Evolutionary conservation across 1,284 basidiomycete genomes (phyloP).

Genomic region (Ustilago crameri): DNA sequence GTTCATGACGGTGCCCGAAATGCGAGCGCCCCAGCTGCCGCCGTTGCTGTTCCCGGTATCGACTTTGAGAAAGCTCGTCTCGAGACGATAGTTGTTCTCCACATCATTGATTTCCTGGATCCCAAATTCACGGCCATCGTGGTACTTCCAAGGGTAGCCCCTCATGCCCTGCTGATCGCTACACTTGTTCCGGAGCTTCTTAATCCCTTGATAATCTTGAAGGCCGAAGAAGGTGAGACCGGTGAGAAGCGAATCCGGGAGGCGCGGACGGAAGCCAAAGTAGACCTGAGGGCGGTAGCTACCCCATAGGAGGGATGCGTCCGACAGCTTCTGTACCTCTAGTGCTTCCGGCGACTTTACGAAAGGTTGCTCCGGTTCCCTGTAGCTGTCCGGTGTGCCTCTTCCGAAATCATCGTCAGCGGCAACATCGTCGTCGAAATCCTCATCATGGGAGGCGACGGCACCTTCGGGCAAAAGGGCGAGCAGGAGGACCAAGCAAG

Average conservation of each 20-base stretch:
- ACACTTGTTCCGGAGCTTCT: conserved; percentile 81
- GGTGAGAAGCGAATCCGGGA: conserved; percentile 86
- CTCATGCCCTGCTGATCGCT: conserved; percentile 85
- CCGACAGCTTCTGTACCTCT: conserved; percentile 24
- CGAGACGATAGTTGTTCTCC: conserved; percentile 83
- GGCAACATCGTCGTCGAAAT: neutral
- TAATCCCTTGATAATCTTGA: conserved; percentile 48
- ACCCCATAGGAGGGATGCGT: conserved; percentile 81
- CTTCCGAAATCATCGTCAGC: conserved; percentile 18
- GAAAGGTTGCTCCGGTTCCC: neutral
- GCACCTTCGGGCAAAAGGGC: conserved; percentile 3
- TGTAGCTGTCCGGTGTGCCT: neutral
- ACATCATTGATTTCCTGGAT: conserved; percentile 84
- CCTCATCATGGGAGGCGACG: conserved; percentile 1
- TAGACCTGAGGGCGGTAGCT: conserved; percentile 90
- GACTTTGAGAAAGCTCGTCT: conserved; percentile 82
- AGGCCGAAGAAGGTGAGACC: conserved; percentile 81
- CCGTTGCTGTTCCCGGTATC: conserved; percentile 69
- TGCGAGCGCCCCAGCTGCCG: conserved; percentile 86
- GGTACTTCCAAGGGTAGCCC: conserved; percentile 85
- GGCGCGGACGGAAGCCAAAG: conserved; percentile 85
- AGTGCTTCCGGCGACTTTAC: conserved; percentile 19
- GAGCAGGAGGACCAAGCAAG: conserved; percentile 21
- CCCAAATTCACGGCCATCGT: conserved; percentile 85
- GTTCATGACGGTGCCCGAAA: conserved; percentile 83